Evolutionary conservation across 371 early-diverging fungal genomes (phyloP), one percentile per base, ranked within the genome.

Genomic region (Mucor sp.): DNA sequence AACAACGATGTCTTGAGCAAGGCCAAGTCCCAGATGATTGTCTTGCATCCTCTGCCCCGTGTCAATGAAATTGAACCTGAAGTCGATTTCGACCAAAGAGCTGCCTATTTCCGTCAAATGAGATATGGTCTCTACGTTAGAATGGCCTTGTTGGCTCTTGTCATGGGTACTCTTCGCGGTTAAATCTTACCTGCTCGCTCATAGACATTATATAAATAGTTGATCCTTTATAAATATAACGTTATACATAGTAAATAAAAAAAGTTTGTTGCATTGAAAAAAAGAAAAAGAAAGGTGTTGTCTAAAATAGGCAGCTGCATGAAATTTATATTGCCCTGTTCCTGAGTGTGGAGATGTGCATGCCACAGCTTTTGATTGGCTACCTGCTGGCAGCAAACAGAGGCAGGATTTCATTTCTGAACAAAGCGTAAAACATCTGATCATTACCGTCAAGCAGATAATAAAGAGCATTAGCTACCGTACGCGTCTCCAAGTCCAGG

Each of bases 101-200:
- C 99, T 28, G 97, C 96, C 19, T 98, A 98, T 83, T 98, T 98
- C 86, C 86, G 98, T 65, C 98, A 97, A 79, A 97, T 97, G 97
- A 88, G 91, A 55, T 96, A 97, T 80, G 99, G 95, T 68, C 88
- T 99, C 75, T 98, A 92, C 81, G 97, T 97, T 37, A 87, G 99
- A 67, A 97, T 97, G 99, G 98, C 99, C 8, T 82, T 99, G 48
- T 79, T 99, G 64, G 93, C 97, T 44, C 83, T 97, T 41, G 91
- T 95, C 14, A 72, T 91, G 65, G 86, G 89, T 32, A 80, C 79
- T 66, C 67, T 72, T 17, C 78, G 81, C 17, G 58, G 68, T 55
- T 72, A 72, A 68, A 47, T 32, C 33, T 21, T 9, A 21, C 30
- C 30, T 57, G 0, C 11, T 6, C 17, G 28, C 6, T 14, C 15